These are phyloP conservation scores for Acanthamoeba lenticulata DNA, from an alignment of 208 protist genomes.

Conservation along the genomic window DNA sequence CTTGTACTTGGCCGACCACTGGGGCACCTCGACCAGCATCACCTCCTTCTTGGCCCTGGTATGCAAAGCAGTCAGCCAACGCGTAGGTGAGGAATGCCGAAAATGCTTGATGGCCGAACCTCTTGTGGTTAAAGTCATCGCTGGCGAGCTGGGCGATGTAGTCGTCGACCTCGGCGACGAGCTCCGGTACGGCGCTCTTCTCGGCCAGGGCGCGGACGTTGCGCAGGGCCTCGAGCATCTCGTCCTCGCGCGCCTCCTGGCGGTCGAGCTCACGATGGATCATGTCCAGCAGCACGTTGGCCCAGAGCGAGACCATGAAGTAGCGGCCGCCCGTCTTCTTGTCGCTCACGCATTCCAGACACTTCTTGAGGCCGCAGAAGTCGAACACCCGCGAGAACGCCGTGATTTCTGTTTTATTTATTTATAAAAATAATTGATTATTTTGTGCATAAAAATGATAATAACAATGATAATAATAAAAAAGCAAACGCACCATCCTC, in stretches of 20 bases:
- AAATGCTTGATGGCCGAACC: neutral
- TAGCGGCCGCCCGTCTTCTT: slow-evolving; percentile 12
- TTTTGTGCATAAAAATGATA: neutral
- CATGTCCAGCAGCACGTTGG: neutral
- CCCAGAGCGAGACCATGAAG: slow-evolving; percentile 39
- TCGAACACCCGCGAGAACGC: slow-evolving; percentile 22
- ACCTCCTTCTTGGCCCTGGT: slow-evolving; percentile 27
- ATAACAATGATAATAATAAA: neutral
- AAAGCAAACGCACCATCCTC: neutral
- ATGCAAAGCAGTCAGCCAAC: neutral
- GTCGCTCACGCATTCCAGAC: neutral
- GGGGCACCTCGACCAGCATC: neutral
- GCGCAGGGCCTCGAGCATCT: slow-evolving; percentile 28
- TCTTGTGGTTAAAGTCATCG: slow-evolving; percentile 13
- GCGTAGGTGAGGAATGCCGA: neutral
- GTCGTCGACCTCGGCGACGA: slow-evolving; percentile 22
- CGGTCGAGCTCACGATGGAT: neutral
- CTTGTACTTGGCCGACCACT: slow-evolving; percentile 28
- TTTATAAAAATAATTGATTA: neutral
- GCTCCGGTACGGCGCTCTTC: slow-evolving; percentile 5
- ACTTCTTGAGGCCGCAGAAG: slow-evolving; percentile 19
- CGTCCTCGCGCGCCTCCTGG: slow-evolving; percentile 10
- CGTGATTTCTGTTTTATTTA: neutral
- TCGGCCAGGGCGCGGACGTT: slow-evolving; percentile 1
- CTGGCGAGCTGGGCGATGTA: neutral